phyloP scores from a whole-genome alignment of 179 eudicot genomes.

The Dionaea muscipula region DNA sequence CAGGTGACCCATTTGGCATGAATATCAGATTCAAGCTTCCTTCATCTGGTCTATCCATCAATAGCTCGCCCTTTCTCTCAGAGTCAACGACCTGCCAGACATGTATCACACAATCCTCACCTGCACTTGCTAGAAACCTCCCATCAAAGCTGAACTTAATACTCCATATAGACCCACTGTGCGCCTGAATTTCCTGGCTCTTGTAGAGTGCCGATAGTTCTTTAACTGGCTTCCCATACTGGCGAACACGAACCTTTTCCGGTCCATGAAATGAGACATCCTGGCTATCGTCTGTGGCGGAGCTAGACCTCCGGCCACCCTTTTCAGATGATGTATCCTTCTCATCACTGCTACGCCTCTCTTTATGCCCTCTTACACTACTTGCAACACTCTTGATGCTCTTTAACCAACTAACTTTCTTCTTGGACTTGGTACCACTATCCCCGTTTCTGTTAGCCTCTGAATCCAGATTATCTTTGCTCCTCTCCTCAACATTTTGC shows the following conservation, averaged over 20 bases:
- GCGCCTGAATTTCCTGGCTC: constrained; percentile 84
- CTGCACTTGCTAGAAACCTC: constrained; percentile 82
- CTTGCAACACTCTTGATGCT: constrained; percentile 65
- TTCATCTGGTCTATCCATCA: constrained; percentile 65
- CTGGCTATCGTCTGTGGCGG: constrained; percentile 92
- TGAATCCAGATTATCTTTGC: constrained; percentile 22
- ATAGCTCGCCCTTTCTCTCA: constrained; percentile 64
- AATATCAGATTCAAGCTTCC: constrained; percentile 51
- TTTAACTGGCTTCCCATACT: constrained; percentile 72
- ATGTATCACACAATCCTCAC: constrained; percentile 86
- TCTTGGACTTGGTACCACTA: constrained; percentile 48
- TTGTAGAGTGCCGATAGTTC: constrained; percentile 59
- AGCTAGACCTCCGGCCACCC: constrained; percentile 84
- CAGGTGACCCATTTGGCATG: constrained; percentile 67
- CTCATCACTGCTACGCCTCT: constrained; percentile 67
- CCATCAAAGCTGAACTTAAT: constrained; percentile 85
- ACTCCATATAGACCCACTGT: constrained; percentile 79
- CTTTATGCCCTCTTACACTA: constrained; percentile 49
- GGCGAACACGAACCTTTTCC: constrained; percentile 62
- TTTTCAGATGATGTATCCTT: constrained; percentile 82
- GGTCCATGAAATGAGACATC: constrained; percentile 72
- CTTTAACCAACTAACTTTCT: constrained; percentile 69
- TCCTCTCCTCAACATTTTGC: constrained; percentile 60
- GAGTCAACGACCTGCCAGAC: constrained; percentile 70
- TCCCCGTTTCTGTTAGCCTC: constrained; percentile 28